Conservation (phyloP, 345 rosid genomes). For the Citrus maxima region DNA sequence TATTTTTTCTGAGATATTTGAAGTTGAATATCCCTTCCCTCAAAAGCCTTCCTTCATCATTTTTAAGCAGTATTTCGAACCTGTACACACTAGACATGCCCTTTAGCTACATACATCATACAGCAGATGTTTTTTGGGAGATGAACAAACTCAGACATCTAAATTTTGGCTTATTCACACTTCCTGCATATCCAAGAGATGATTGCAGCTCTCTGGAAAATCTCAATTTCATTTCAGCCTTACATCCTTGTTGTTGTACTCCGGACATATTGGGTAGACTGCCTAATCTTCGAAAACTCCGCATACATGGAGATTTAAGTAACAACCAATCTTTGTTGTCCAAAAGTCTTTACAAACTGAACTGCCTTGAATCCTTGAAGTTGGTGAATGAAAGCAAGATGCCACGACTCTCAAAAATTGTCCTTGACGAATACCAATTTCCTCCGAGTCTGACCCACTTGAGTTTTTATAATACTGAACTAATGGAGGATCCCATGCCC, state of each 20-base stretch:
- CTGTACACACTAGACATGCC: background rate
- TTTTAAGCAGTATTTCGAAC: background rate
- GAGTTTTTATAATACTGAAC: background rate
- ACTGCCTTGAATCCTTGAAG: background rate
- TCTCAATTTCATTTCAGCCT: background rate
- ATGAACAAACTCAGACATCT: background rate
- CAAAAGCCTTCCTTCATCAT: conserved; percentile 1
- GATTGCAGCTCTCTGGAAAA: background rate
- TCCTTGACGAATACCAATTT: background rate
- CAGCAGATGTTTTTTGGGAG: background rate
- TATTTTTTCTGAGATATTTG: background rate
- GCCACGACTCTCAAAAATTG: background rate
- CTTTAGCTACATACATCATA: background rate
- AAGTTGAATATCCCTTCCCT: background rate
- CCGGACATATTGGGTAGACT: background rate
- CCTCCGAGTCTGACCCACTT: background rate
- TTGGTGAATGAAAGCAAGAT: background rate
- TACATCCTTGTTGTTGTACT: background rate
- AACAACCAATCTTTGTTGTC: background rate
- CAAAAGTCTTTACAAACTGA: background rate
- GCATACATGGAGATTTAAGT: background rate
- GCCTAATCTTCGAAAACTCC: background rate
- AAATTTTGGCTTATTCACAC: background rate
- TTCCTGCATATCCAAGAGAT: background rate
- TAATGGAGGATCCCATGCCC: background rate